Evolutionary conservation across 139 green algal species (phyloP), one percentile per base, ranked within the genome.

Genomic region (Tetraselmis striata): DNA sequence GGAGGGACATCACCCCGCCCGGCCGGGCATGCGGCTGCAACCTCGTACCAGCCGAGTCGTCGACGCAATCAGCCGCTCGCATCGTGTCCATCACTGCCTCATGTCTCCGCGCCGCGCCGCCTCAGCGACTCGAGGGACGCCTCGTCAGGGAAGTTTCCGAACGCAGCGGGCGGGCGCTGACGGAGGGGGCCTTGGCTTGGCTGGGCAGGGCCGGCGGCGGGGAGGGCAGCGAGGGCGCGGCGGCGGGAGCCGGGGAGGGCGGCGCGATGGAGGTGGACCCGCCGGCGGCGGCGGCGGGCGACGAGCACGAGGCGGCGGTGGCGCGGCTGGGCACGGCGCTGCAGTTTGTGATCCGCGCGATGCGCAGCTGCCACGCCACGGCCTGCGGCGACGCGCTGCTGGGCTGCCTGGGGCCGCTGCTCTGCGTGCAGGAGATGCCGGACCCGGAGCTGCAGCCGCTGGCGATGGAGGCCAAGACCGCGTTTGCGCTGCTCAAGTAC

Each of bases 391-490:
- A 89, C 59, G 77, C 87, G 67, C 82, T 96, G 76, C 79, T 93
- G 29, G 77, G 58, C 24, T 77, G 95, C 81, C 88, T 97, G 84
- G 88, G 88, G 24, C 83, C 85, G 30, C 81, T 97, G 76, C 87
- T 97, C 2, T 67, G 29, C 5, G 29, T 11, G 45, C 91, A 95
- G 88, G 92, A 95, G 78, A 77, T 95, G 1, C 85, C 91, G 32
- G 90, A 91, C n/a, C 90, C 87, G 0, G 81, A 93, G 78, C 82
- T 95, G 29, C 92, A 96, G 85, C 92, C 89, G 76, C 87, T 96
- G 82, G 76, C 84, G 0, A 45, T 85, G 24, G 90, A 91, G 67
- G 85, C 88, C 0, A 87, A 89, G 75, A 81, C 87, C 27, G 84
- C 91, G 1, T 83, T 94, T 85, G 83, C 82, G 0, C 45, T 90